Base-by-base conservation (phyloP, 2,329 filamentous ascomycete genomes). In the Alternaria infectoria region DNA sequence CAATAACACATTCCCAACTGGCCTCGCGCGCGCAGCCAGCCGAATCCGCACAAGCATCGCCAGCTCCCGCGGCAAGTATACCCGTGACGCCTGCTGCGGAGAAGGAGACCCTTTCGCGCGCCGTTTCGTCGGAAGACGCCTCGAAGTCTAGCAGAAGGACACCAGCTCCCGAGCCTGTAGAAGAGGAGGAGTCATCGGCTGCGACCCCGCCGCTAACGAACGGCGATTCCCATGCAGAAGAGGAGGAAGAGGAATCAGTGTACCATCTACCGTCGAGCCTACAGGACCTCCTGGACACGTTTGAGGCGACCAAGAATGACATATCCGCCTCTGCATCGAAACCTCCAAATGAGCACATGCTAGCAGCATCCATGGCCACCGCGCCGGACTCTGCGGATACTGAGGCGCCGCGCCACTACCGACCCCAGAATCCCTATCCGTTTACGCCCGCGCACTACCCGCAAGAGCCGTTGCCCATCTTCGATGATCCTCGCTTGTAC, bases 201-300 rank as follows among this genome's bases (percentile, higher is more conserved):
- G 71, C 74, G 15, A 79, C 76, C 4, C 77, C 77, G 25, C 74
- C 78, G 45, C 66, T 83, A 21, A 83, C 84, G 6, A 88, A 89
- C 67, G 86, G 87, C 23, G 85, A 87, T 54, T 79, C 79, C 12
- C 83, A 84, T 70, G 82, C 82, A 54, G 83, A 85, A 30, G 83
- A 81, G n/a, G 84, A 85, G 59, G 81, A 82, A 19, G 90, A 93
- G 64, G 92, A 97, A 80, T 96, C 92, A 12, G 91, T 97, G 71
- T 99, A 95, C 79, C 94, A 98, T 79, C 87, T 99, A 40, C 96
- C 96, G 5, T 88, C 93, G 7, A 93, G 92, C 28, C 83, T 99
- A 57, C 92, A 93, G 74, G 96, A 99, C 77, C 85, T 99, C 32
- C 88, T 98, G 17, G 93, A 97, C 62, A 93, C 94, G 0, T 97